Conservation (phyloP, 371 early-diverging fungal genomes). For the Rhizopus delemar region DNA sequence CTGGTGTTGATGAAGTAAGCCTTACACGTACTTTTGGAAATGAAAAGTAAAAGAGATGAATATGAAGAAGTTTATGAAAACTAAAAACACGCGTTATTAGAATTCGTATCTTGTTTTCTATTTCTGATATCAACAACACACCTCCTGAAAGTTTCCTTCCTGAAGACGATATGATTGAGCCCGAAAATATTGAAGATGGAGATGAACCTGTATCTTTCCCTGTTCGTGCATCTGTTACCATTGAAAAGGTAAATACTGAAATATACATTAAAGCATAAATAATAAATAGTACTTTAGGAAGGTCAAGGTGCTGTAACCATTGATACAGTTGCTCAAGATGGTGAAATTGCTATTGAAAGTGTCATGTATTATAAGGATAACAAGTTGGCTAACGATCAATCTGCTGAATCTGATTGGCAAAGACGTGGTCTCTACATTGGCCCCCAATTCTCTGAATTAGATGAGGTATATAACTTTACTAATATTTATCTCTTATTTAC, state of each 20-base stretch:
- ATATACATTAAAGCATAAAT: constrained; percentile 1
- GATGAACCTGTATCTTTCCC: constrained; percentile 61
- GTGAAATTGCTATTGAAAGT: constrained; percentile 82
- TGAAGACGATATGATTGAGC: constrained; percentile 49
- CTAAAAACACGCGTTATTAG: constrained; percentile 28
- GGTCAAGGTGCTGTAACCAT: constrained; percentile 78
- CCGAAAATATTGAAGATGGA: constrained; percentile 62
- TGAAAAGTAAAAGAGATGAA: constrained; percentile 73
- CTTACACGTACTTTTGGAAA: constrained; percentile 85
- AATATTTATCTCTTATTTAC: no score
- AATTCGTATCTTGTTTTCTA: constrained; percentile 83
- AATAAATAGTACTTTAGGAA: constrained; percentile 27
- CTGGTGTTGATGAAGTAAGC: constrained; percentile 79
- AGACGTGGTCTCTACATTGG: constrained; percentile 89
- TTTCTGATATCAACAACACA: constrained; percentile 78
- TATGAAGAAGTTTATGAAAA: background rate
- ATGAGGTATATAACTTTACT: constrained; percentile 52
- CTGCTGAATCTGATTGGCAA: constrained; percentile 91
- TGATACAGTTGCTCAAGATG: constrained; percentile 81
- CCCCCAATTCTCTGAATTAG: constrained; percentile 89
- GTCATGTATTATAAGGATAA: constrained; percentile 73
- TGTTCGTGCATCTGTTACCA: constrained; percentile 77
- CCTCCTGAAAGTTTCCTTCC: constrained; percentile 59
- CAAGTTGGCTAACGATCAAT: constrained; percentile 65
- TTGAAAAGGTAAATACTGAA: constrained; percentile 66